phyloP scores from a whole-genome alignment of 2,329 filamentous ascomycete species.

The Claviceps quebecensis region DNA sequence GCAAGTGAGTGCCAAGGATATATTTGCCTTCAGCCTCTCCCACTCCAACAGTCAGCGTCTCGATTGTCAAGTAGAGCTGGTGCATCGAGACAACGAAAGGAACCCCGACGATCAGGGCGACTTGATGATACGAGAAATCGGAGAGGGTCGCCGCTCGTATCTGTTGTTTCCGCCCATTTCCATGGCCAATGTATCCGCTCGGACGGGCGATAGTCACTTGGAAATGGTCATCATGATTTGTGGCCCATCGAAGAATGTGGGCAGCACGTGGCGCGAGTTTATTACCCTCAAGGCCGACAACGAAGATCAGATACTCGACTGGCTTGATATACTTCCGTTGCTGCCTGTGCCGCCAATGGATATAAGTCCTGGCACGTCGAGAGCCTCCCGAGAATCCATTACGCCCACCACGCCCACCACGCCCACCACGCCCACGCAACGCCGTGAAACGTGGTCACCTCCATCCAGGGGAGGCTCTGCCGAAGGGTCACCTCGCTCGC shows the following conservation, averaged over 20 bases:
- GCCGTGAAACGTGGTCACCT: conserved; percentile 13
- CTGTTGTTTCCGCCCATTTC: conserved; percentile 85
- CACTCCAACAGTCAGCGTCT: conserved; percentile 87
- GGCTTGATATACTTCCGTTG: conserved; percentile 63
- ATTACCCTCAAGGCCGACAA: conserved; percentile 64
- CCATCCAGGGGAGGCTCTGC: conserved; percentile 11
- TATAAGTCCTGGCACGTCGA: conserved; percentile 16
- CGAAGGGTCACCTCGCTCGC: conserved; percentile 12
- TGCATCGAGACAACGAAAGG: conserved; percentile 69
- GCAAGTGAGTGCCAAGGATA: conserved; percentile 79
- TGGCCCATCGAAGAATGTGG: conserved; percentile 37
- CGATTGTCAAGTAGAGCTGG: conserved; percentile 75
- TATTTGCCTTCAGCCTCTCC: conserved; percentile 69
- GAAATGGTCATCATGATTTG: conserved; percentile 82
- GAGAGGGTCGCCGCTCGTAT: conserved; percentile 57
- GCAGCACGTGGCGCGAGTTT: conserved; percentile 68
- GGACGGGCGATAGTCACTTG: conserved; percentile 53
- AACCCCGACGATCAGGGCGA: conserved; percentile 59
- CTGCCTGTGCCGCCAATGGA: conserved; percentile 33
- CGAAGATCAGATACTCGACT: conserved; percentile 67
- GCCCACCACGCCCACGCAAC: conserved; percentile 16
- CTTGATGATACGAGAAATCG: conserved; percentile 84
- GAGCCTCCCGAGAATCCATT: conserved; percentile 13
- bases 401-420: conserved; percentile 10
- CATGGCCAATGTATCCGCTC: conserved; percentile 59